A percentile compares a stretch with the other conserved stretches of the same genome.
phyloP scores from a whole-genome alignment of 2,329 filamentous ascomycete genomes.

The Aspergillus uvarum region DNA sequence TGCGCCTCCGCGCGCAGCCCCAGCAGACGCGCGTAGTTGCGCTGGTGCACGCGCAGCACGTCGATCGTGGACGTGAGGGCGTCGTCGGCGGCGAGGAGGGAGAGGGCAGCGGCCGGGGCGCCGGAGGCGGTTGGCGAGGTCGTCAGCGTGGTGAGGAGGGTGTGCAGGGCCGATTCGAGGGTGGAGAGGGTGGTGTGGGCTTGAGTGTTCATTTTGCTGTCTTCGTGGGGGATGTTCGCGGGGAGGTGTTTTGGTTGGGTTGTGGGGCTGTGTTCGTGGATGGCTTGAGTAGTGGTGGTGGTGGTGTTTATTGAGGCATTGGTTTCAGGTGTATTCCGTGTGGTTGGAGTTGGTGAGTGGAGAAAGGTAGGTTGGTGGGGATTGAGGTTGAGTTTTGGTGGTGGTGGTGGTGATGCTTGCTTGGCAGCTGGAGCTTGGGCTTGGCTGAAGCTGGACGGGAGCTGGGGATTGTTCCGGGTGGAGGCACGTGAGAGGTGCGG shows the following conservation, averaged over 20 bases:
- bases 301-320: background rate
- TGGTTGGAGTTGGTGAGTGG: background rate
- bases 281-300: no score
- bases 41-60: slow-evolving; percentile 39
- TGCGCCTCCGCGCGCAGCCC: slow-evolving; percentile 42
- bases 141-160: slow-evolving; percentile 42
- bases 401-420: no score
- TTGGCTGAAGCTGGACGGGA: no score
- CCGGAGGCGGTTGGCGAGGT: slow-evolving; percentile 46
- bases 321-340: no score
- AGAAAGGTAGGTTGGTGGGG: no score
- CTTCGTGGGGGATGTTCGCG: slow-evolving; percentile 28
- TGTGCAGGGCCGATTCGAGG: slow-evolving; percentile 45
- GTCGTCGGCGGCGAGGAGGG: slow-evolving; percentile 44
- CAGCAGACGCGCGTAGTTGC: slow-evolving; percentile 45
- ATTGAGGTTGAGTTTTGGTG: background rate
- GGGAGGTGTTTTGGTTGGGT: slow-evolving; percentile 31
- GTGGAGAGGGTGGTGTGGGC: slow-evolving; percentile 41
- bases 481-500: no score
- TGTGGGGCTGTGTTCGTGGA: background rate
- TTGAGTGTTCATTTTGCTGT: slow-evolving; percentile 39
- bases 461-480: no score
- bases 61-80: slow-evolving; percentile 28
- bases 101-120: slow-evolving; percentile 42
- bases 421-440: no score